Conservation (phyloP, 2,329 filamentous ascomycete genomes). For the Fusarium sp. region DNA sequence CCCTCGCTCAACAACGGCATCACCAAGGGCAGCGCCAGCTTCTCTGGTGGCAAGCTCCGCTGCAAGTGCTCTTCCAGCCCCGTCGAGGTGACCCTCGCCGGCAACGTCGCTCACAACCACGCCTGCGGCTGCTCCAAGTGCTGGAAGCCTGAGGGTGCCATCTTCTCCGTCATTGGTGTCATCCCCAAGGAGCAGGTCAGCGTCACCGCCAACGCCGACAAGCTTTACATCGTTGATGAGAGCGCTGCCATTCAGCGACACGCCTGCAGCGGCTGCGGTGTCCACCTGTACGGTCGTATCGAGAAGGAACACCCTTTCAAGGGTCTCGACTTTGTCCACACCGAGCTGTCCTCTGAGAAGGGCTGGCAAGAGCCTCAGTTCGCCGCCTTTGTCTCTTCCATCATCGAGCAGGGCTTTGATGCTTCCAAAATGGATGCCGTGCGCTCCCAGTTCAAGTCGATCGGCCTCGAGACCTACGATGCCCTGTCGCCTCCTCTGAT, state of each 20-base stretch:
- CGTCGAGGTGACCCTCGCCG: constrained; percentile 67
- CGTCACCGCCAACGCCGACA: constrained; percentile 68
- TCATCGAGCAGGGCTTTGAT: constrained; percentile 75
- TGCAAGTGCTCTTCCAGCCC: constrained; percentile 69
- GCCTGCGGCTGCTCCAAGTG: constrained; percentile 79
- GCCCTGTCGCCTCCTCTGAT: constrained; percentile 70
- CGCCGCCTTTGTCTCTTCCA: constrained; percentile 74
- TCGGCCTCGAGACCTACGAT: constrained; percentile 73
- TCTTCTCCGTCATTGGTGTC: constrained; percentile 74
- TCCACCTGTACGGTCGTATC: constrained; percentile 74
- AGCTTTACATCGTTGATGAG: constrained; percentile 67
- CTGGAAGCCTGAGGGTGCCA: constrained; percentile 74
- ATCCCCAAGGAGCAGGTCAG: constrained; percentile 65
- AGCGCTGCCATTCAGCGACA: constrained; percentile 70
- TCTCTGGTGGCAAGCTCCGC: constrained; percentile 69
- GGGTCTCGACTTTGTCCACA: constrained; percentile 77
- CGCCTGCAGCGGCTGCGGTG: constrained; percentile 70
- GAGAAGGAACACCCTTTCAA: constrained; percentile 74
- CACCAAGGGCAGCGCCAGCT: constrained; percentile 64
- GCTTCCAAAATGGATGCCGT: constrained; percentile 67
- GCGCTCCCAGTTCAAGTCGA: constrained; percentile 61
- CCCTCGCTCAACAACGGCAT: constrained; percentile 73
- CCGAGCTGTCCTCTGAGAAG: constrained; percentile 67
- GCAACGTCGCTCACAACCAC: constrained; percentile 76
- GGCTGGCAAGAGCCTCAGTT: constrained; percentile 82